Evolutionary conservation across 345 rosid genomes (phyloP).

Genomic region (Eucalyptus decipiens): DNA sequence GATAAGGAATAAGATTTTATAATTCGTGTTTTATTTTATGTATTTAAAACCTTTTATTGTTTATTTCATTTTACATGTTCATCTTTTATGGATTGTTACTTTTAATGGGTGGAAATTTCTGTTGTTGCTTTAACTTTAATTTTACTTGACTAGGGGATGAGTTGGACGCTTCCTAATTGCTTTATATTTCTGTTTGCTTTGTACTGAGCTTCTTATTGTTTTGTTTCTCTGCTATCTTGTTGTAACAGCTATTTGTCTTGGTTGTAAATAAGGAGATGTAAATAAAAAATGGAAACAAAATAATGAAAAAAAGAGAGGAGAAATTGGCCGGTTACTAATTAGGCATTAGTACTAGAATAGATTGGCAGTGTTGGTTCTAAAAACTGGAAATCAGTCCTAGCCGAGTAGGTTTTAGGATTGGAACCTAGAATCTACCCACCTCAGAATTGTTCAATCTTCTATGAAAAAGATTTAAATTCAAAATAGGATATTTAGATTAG

Average conservation of each 20-base stretch:
- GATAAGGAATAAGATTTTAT: too few species aligned
- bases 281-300: not conserved
- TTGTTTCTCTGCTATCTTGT: not conserved
- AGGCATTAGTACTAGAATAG: not conserved
- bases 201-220: not conserved
- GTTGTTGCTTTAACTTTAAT: too few species aligned
- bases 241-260: not conserved
- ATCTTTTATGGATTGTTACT: too few species aligned
- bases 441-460: rapidly evolving
- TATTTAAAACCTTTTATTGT: too few species aligned
- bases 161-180: too few species aligned
- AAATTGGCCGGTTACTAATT: not conserved
- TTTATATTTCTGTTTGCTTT: not conserved
- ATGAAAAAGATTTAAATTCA: not conserved
- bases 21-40: too few species aligned
- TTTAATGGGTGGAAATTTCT: too few species aligned
- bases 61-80: too few species aligned
- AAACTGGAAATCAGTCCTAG: not conserved
- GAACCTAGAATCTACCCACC: not conserved
- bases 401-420: rapidly evolving
- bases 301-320: not conserved
- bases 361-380: not conserved
- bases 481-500: not conserved
- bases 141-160: too few species aligned
- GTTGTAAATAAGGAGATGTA: not conserved